phyloP scores from a whole-genome alignment of 2,329 filamentous ascomycete species.

The Blumeria hordei region DNA sequence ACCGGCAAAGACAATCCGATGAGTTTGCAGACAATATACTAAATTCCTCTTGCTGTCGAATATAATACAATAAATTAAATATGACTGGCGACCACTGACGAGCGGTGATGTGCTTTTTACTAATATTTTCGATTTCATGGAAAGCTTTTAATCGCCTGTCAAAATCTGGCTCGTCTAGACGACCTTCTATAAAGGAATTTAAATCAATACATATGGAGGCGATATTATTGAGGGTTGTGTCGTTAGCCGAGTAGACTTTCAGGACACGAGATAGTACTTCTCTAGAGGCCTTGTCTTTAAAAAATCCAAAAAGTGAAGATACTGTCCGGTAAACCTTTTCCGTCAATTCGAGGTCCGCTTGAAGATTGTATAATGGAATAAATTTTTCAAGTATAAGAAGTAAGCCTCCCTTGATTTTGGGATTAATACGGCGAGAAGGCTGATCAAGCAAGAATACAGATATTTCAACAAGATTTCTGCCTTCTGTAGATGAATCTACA shows the following conservation, averaged over 20 bases:
- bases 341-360: slow-evolving; percentile 31
- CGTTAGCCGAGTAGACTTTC: slow-evolving; percentile 39
- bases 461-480: slow-evolving; percentile 56
- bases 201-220: slow-evolving; percentile 51
- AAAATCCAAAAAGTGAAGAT: slow-evolving; percentile 69
- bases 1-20: slow-evolving; percentile 53
- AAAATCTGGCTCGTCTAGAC: slow-evolving; percentile 72
- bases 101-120: slow-evolving; percentile 33
- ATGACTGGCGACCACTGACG: slow-evolving; percentile 72
- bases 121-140: slow-evolving; percentile 38
- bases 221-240: slow-evolving; percentile 33
- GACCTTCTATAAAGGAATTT: slow-evolving; percentile 50
- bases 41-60: slow-evolving; percentile 69
- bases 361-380: slow-evolving; percentile 36
- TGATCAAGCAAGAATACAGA: slow-evolving; percentile 63
- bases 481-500: slow-evolving; percentile 41
- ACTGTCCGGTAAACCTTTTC: slow-evolving; percentile 47
- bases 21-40: slow-evolving; percentile 62
- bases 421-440: slow-evolving; percentile 60
- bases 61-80: slow-evolving; percentile 72
- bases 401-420: slow-evolving; percentile 59
- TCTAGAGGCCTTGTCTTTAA: slow-evolving; percentile 60
- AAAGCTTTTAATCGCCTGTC: slow-evolving; percentile 61
- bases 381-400: slow-evolving; percentile 64
- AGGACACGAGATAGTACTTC: slow-evolving; percentile 51